Evolutionary conservation across 2,329 filamentous ascomycete genomes (phyloP), one percentile per base, ranked within the genome.

Genomic region (Epichloe gansuensis): DNA sequence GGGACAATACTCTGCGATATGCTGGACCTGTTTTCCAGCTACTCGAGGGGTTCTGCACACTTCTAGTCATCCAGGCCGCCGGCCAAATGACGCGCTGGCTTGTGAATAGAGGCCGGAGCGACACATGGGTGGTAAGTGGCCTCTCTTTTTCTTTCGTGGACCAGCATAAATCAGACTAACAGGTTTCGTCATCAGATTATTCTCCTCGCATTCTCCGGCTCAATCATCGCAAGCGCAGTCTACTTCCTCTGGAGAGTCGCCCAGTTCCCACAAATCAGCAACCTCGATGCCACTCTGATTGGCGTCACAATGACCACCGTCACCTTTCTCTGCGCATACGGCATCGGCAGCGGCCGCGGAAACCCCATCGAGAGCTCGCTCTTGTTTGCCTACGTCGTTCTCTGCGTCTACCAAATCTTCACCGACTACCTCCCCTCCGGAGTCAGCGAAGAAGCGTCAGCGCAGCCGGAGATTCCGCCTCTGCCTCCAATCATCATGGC

Each of bases 331-430:
- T 93, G 89, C 66, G 88, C 86, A 13, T 96, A 91, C 76, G 93
- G 93, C 28, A 96, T 97, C 60, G 88, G 87, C 56, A 95, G 88
- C 62, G 91, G 91, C 2, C 84, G 91, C 61, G 93, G 93, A 56
- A 98, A 95, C 63, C 89, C 91, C 2, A 87, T 97, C 52, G 91
- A 98, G 70, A 95, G 89, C 60, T 95, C 91, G 23, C 75, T 98
- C 11, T 78, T 98, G 54, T 97, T 98, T 57, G 91, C 93, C 63
- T 98, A 98, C 69, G 82, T 96, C 56, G 93, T 95, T n/a, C 83
- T 98, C 57, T 97, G 91, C 73, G 87, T 97, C 64, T 98, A 97
- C 72, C 93, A 98, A 69, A 97, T 97, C 68, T 97, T 97, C 69
- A 98, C 93, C 62, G 93, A 98, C 70, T 97, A 97, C 70, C 82